Percentiles rank a stretch among this genome's conserved stretches.
Evolutionary conservation across 257 asterid genomes (phyloP).

Genomic region (Handroanthus guayacan): DNA sequence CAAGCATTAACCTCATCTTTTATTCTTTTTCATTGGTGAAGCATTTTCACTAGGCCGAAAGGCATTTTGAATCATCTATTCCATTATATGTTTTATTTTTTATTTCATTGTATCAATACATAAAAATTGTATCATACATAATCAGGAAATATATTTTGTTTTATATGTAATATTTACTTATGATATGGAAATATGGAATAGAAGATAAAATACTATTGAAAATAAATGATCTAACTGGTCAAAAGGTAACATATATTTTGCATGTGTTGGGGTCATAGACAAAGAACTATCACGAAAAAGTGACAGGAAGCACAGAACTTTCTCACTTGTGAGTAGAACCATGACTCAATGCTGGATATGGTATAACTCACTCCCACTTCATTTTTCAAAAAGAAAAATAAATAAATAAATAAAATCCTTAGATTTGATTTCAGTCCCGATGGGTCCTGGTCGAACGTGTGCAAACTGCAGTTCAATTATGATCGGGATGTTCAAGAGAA

Average conservation of each 20-base stretch:
- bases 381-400: neutral
- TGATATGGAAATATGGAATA: no score
- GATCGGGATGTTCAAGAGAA: neutral
- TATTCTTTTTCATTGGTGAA: no score
- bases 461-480: conserved; percentile 38
- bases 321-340: conserved; percentile 41
- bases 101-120: no score
- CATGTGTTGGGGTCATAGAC: neutral
- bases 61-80: no score
- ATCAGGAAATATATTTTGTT: no score
- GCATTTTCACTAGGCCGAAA: no score
- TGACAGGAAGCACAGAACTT: conserved; percentile 43
- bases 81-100: no score
- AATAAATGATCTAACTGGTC: neutral
- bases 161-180: no score
- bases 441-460: conserved; percentile 35
- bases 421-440: neutral
- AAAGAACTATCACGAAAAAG: conserved; percentile 46
- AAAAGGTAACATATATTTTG: neutral
- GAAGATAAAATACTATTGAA: neutral
- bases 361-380: neutral
- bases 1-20: no score
- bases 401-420: neutral
- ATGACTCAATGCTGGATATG: conserved; percentile 42
- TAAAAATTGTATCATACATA: no score